These are phyloP conservation scores for Verbascum thapsus DNA, from an alignment of 257 asterid species.

Conservation along the genomic window DNA sequence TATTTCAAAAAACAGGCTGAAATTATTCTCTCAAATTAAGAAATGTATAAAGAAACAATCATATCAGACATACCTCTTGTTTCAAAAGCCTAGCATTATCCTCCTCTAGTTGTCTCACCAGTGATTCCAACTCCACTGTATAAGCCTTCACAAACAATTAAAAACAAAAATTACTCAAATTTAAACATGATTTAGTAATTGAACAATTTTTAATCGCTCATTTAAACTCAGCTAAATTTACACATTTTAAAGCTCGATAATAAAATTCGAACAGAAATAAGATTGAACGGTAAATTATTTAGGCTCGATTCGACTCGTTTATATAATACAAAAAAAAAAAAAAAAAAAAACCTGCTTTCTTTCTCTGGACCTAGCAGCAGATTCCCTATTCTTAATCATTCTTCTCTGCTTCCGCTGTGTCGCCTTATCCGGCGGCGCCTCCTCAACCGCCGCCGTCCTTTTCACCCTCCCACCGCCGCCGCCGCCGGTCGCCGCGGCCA, in stretches of 20 bases:
- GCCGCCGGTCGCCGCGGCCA: slow-evolving; percentile 48
- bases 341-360: slow-evolving; percentile 71
- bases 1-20: no score
- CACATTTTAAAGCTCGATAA: no score
- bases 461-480: slow-evolving; percentile 69
- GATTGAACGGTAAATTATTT: no score
- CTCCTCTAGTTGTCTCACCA: slow-evolving; percentile 81
- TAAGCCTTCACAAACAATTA: slow-evolving; percentile 59
- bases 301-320: no score
- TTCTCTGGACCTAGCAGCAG: slow-evolving; percentile 97
- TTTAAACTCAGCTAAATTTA: no score
- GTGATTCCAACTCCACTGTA: slow-evolving; percentile 84
- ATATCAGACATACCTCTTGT: slow-evolving; percentile 66
- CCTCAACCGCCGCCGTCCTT: slow-evolving; percentile 76
- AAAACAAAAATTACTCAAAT: background rate
- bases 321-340: slow-evolving; percentile 4
- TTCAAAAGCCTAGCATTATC: slow-evolving; percentile 77
- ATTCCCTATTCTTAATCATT: slow-evolving; percentile 95
- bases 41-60: background rate
- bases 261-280: no score
- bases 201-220: no score
- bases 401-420: slow-evolving; percentile 97
- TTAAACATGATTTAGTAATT: no score
- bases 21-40: no score
- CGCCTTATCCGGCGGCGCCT: slow-evolving; percentile 77